Evolutionary conservation across 345 rosid genomes (phyloP).

Genomic region (Aurinia saxatilis): DNA sequence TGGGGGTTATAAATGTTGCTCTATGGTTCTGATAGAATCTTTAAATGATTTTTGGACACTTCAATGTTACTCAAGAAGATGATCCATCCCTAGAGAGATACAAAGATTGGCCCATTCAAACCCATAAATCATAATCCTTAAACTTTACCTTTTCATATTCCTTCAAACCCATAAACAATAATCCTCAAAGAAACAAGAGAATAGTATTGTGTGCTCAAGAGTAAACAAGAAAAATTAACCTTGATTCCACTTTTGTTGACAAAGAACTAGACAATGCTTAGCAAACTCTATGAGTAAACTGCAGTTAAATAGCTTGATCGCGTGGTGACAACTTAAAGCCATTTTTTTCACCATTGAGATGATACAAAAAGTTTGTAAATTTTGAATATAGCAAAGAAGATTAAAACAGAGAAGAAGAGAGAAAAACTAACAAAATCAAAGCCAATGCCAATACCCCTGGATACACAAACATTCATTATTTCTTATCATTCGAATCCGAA

Average conservation of each 20-base stretch:
- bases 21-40: neutral
- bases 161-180: neutral
- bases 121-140: neutral
- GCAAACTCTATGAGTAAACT: neutral
- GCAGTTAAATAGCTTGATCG: neutral
- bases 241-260: neutral
- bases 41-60: neutral
- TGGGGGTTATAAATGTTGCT: no score
- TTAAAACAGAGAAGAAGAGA: neutral
- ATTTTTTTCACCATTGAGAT: neutral
- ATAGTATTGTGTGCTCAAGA: no score
- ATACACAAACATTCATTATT: constrained; percentile 15
- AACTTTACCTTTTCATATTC: neutral
- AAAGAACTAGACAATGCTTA: neutral
- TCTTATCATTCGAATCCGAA: constrained; percentile 54
- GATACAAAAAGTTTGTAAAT: constrained; percentile 7
- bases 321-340: neutral
- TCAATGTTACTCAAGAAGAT: neutral
- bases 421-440: constrained; percentile 14
- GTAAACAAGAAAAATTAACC: neutral
- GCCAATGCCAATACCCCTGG: neutral
- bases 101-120: neutral
- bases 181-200: neutral
- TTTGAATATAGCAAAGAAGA: constrained; percentile 7
- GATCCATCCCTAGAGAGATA: neutral